phyloP scores from a whole-genome alignment of 2,329 filamentous ascomycete species.

The Hawksworthiomyces lignivorus region DNA sequence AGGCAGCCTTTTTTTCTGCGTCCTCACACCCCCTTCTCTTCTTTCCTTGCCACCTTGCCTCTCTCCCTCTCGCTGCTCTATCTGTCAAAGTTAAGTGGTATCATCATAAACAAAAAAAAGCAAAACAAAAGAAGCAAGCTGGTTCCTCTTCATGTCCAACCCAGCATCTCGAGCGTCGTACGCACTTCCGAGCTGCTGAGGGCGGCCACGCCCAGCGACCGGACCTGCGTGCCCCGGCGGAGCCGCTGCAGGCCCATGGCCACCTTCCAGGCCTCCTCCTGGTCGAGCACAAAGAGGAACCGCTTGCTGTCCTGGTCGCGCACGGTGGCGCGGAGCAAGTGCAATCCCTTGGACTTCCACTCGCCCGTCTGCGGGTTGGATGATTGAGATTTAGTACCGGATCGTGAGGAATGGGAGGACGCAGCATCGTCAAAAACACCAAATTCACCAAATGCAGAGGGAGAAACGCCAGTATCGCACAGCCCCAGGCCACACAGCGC shows the following conservation, averaged over 20 bases:
- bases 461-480: slow-evolving; percentile 32
- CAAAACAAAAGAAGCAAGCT: too few relatives aligned
- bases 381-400: slow-evolving; percentile 31
- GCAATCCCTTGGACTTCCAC: slow-evolving; percentile 47
- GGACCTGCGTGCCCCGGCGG: slow-evolving; percentile 51
- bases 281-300: slow-evolving; percentile 56
- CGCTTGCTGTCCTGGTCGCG: slow-evolving; percentile 60
- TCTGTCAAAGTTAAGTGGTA: too few relatives aligned
- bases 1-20: too few relatives aligned
- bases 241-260: slow-evolving; percentile 53
- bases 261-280: slow-evolving; percentile 63
- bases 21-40: too few relatives aligned
- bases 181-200: slow-evolving; percentile 48
- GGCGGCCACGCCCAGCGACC: slow-evolving; percentile 50
- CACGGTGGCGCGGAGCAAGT: slow-evolving; percentile 56
- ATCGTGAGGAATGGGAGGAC: slow-evolving; percentile 14
- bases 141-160: slow-evolving; percentile 38
- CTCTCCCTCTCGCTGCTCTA: too few relatives aligned
- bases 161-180: slow-evolving; percentile 49
- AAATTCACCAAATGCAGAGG: slow-evolving; percentile 15
- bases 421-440: slow-evolving; percentile 16
- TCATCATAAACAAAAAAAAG: too few relatives aligned
- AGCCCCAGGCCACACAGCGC: slow-evolving; percentile 52
- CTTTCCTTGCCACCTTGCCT: too few relatives aligned
- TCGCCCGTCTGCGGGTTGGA: slow-evolving; percentile 34